These are phyloP conservation scores for Gleditsia sinensis DNA, from an alignment of 306 rosid genomes.

Conservation along the genomic window DNA sequence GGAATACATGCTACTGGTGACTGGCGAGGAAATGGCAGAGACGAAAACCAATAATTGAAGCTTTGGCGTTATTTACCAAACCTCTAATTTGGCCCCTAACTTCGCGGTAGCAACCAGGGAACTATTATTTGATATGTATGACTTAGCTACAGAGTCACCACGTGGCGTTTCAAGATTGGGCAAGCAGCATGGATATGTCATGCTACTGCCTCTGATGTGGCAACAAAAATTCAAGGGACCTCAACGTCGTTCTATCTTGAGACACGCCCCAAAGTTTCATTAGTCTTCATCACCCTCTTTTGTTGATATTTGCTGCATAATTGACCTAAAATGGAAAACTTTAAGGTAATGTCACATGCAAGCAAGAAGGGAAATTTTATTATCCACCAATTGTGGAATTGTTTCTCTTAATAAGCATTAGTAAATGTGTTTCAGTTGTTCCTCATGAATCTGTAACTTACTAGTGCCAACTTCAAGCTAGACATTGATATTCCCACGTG, in stretches of 20 bases:
- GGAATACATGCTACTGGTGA: slow-evolving; percentile 7
- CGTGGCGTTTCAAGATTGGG: slow-evolving; percentile 16
- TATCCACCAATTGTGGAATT: no score
- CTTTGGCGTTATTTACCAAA: slow-evolving; percentile 55
- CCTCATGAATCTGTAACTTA: neutral
- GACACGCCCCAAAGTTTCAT: neutral
- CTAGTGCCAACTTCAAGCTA: neutral
- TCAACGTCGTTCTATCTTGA: neutral
- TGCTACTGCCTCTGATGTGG: neutral
- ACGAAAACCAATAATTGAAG: slow-evolving; percentile 43
- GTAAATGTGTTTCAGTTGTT: no score
- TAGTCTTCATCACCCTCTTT: slow-evolving; percentile 15
- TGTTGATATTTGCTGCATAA: slow-evolving; percentile 16
- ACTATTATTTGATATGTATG: neutral
- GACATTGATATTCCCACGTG: slow-evolving; percentile 27
- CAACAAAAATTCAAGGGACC: neutral
- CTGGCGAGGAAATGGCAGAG: slow-evolving; percentile 27
- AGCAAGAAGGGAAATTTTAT: no score
- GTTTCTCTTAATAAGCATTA: no score
- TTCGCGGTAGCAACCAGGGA: slow-evolving; percentile 31
- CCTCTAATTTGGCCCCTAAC: slow-evolving; percentile 42
- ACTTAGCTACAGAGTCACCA: neutral
- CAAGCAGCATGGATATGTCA: neutral
- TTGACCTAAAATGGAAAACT: slow-evolving; percentile 9
- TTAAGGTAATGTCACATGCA: neutral